phyloP scores from a whole-genome alignment of 2,329 filamentous ascomycete species.

The Magnaporthiopsis incrustans region DNA sequence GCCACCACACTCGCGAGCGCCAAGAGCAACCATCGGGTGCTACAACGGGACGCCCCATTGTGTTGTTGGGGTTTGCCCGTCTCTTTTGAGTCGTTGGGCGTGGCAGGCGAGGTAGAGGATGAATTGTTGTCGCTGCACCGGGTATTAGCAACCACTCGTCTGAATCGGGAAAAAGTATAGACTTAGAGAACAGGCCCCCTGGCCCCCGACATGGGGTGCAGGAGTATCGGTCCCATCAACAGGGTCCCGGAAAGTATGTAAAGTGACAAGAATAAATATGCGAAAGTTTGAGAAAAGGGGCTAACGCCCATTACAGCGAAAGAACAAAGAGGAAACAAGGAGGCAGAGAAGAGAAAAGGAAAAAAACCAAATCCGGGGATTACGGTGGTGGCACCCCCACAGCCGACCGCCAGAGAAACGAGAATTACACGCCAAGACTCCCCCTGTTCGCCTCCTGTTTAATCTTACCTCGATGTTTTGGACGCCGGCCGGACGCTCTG shows the following conservation, averaged over 20 bases:
- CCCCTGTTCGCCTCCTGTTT: background rate
- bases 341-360: too few species aligned
- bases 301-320: too few species aligned
- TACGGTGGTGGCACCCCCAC: too few species aligned
- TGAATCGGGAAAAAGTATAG: background rate
- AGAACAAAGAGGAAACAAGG: too few species aligned
- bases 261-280: too few species aligned
- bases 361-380: too few species aligned
- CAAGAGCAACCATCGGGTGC: background rate
- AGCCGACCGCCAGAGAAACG: background rate
- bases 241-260: too few species aligned
- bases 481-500: slow-evolving; percentile 34
- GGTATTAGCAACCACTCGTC: background rate
- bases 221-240: too few species aligned
- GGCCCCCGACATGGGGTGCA: too few species aligned
- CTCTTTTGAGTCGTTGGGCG: background rate
- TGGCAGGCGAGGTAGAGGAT: background rate
- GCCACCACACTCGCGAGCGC: background rate
- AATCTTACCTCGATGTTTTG: slow-evolving; percentile 2
- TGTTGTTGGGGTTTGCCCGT: background rate
- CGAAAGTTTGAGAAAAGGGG: too few species aligned
- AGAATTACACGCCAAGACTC: background rate
- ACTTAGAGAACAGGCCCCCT: background rate
- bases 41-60: background rate
- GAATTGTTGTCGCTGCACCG: background rate